phyloP scores from a whole-genome alignment of 371 early-diverging fungal species.

The Mortierella sp. region DNA sequence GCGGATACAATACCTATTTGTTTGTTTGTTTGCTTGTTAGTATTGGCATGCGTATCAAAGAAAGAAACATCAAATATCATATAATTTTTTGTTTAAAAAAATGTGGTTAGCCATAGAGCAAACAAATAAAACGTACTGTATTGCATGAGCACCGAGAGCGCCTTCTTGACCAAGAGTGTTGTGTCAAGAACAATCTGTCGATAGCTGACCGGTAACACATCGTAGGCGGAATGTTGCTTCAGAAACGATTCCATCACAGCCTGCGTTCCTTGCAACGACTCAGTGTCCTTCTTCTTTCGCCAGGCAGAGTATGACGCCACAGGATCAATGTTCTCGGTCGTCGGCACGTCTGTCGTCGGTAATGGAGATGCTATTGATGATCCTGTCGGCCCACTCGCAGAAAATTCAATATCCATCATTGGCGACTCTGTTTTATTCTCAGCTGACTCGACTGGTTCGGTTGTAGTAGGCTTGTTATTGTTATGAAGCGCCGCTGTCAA shows the following conservation, averaged over 20 bases:
- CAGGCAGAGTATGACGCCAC: constrained; percentile 50
- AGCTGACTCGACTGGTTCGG: too few species aligned
- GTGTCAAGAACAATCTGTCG: constrained; percentile 94
- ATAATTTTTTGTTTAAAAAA: too few species aligned
- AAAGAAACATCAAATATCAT: too few species aligned
- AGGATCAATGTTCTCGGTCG: constrained; percentile 43
- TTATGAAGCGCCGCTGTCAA: too few species aligned
- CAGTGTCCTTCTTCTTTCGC: constrained; percentile 49
- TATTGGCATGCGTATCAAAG: too few species aligned
- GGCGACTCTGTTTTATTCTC: too few species aligned
- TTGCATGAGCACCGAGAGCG: constrained; percentile 90
- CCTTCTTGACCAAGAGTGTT: constrained; percentile 90
- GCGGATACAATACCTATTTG: constrained; percentile 90
- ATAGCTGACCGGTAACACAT: constrained; percentile 90
- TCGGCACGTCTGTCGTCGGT: neutral
- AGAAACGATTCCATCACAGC: constrained; percentile 71
- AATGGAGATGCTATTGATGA: neutral
- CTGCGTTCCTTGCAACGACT: constrained; percentile 51
- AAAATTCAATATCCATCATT: too few species aligned
- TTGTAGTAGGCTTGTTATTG: too few species aligned
- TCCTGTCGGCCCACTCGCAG: too few species aligned
- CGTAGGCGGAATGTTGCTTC: constrained; percentile 86
- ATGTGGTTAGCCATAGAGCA: too few species aligned
- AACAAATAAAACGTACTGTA: constrained; percentile 58
- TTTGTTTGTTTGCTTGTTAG: too few species aligned